These are phyloP conservation scores for Phellinidium pouzarii DNA, from an alignment of 1,284 basidiomycete species.

Conservation along the genomic window DNA sequence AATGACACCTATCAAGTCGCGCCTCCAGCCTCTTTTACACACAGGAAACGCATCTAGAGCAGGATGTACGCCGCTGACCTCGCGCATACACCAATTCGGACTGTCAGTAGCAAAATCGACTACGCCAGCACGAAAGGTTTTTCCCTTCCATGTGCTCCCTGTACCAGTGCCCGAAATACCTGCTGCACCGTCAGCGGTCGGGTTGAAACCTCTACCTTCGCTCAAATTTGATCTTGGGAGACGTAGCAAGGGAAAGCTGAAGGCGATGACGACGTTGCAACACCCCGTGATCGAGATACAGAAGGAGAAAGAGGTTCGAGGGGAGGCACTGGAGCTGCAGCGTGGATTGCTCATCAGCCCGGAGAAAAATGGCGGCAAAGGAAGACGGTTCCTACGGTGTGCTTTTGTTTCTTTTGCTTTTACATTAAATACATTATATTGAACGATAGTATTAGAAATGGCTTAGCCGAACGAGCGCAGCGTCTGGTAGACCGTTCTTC, in stretches of 20 bases:
- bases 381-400: conserved; percentile 30
- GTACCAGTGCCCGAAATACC: background rate
- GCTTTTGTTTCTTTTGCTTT: too few relatives aligned
- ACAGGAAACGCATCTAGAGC: background rate
- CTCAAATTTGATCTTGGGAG: conserved; percentile 10
- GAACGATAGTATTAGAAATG: conserved; percentile 32
- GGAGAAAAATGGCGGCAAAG: conserved; percentile 34
- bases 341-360: conserved; percentile 39
- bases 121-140: conserved; percentile 8
- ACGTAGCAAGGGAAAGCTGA: conserved; percentile 2
- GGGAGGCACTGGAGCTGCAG: conserved; percentile 24
- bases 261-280: conserved; percentile 7
- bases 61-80: background rate
- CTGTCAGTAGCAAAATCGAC: background rate
- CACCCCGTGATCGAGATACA: background rate
- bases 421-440: background rate
- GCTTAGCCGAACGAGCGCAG: conserved; percentile 42
- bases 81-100: background rate
- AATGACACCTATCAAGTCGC: background rate
- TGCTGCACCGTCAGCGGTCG: background rate
- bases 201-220: background rate
- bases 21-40: background rate
- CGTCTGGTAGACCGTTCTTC: conserved; percentile 33
- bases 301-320: conserved; percentile 1
- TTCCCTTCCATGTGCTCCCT: conserved; percentile 8